phyloP scores from a whole-genome alignment of 768 basidiomycete species.

The Cystobasidium onofrii region DNA sequence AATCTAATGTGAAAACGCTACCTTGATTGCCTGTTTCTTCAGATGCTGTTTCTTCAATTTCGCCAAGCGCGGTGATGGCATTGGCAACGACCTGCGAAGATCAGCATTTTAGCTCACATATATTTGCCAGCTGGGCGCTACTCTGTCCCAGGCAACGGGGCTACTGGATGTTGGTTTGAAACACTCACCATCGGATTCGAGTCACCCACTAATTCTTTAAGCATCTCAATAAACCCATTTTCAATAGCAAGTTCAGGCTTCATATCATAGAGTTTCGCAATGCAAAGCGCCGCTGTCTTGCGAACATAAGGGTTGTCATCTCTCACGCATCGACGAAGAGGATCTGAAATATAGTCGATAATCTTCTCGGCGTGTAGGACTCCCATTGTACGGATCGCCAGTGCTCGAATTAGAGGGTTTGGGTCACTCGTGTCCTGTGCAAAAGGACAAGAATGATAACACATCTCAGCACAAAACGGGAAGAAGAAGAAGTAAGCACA shows the following conservation, averaged over 20 bases:
- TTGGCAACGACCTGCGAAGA: conserved; percentile 86
- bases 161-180: too few relatives aligned
- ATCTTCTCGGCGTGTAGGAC: conserved; percentile 96
- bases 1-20: conserved; percentile 73
- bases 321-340: conserved; percentile 76
- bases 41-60: conserved; percentile 66
- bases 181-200: conserved; percentile 87
- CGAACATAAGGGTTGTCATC: conserved; percentile 98
- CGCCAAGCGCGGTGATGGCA: conserved; percentile 81
- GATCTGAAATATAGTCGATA: conserved; percentile 95
- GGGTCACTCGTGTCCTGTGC: conserved; percentile 81
- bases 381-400: conserved; percentile 97
- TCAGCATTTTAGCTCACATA: too few relatives aligned
- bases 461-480: background rate
- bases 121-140: too few relatives aligned
- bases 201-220: conserved; percentile 88
- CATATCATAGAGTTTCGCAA: conserved; percentile 94
- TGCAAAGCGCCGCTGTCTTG: conserved; percentile 93
- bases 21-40: conserved; percentile 43
- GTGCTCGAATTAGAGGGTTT: conserved; percentile 89
- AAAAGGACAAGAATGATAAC: background rate
- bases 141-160: too few relatives aligned
- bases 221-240: conserved; percentile 79
- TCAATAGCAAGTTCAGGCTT: conserved; percentile 92
- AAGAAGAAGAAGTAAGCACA: too few relatives aligned